These are phyloP conservation scores for Suhomyces faveliae DNA, from an alignment of 805 yeast genomes.

Conservation along the genomic window DNA sequence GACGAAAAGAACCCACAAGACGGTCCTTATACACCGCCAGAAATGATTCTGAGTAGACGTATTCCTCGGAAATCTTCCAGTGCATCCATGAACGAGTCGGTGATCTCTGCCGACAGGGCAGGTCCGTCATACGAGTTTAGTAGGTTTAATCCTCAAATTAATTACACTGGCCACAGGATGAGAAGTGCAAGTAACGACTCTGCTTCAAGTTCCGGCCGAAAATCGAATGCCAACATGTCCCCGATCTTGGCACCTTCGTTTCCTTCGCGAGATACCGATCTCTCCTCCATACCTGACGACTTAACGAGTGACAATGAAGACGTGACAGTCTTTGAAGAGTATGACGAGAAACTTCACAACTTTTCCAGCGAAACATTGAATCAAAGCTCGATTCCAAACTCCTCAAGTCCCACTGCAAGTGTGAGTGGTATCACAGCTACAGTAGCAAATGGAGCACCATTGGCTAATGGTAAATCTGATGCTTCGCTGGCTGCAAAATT, in stretches of 20 bases:
- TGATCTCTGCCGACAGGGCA: not conserved
- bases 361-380: not conserved
- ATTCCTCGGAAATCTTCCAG: conserved; percentile 14
- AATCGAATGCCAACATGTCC: not conserved
- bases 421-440: conserved; percentile 7
- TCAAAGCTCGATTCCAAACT: conserved; percentile 2
- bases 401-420: conserved; percentile 13
- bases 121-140: conserved; percentile 3
- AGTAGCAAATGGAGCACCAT: not conserved
- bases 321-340: not conserved
- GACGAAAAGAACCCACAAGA: conserved; percentile 29
- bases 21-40: conserved; percentile 49
- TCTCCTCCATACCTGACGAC: not conserved
- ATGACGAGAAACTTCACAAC: not conserved
- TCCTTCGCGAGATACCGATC: not conserved
- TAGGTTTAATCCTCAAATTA: not conserved
- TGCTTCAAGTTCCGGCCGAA: not conserved
- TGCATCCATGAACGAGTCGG: not conserved
- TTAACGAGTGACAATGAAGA: conserved; percentile 4
- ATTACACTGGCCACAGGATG: not conserved
- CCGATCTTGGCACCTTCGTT: not conserved
- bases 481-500: not conserved
- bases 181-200: not conserved
- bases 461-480: not conserved
- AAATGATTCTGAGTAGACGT: conserved; percentile 65